A percentile compares a stretch with the other conserved stretches of the same genome.
phyloP scores from a whole-genome alignment of 148 eudicot genomes.

The Drosera capensis region DNA sequence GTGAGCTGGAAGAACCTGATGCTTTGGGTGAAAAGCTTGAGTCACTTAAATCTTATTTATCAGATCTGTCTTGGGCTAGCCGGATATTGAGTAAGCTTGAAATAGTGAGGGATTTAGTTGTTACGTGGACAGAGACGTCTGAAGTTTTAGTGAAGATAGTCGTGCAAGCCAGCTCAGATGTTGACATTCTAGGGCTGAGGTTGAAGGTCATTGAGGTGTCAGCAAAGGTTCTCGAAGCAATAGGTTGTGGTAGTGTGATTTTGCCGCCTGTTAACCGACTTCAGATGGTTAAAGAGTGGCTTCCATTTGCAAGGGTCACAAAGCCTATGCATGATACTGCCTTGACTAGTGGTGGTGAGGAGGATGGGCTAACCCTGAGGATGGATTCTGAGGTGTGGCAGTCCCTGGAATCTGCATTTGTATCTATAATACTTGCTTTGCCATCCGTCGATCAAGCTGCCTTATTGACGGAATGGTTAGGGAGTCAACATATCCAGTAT shows the following conservation, averaged over 20 bases:
- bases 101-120: slow-evolving; percentile 40
- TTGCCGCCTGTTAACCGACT: slow-evolving; percentile 51
- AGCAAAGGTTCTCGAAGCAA: slow-evolving; percentile 57
- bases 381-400: slow-evolving; percentile 69
- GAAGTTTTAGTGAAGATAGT: slow-evolving; percentile 16
- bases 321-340: slow-evolving; percentile 36
- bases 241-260: slow-evolving; percentile 59
- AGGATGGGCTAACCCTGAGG: slow-evolving; percentile 22
- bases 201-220: slow-evolving; percentile 58
- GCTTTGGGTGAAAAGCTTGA: slow-evolving; percentile 13
- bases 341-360: slow-evolving; percentile 20
- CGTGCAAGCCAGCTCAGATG: slow-evolving; percentile 10
- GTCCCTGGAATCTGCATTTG: slow-evolving; percentile 63
- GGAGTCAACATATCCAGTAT: slow-evolving; percentile 38
- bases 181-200: slow-evolving; percentile 24
- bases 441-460: slow-evolving; percentile 69
- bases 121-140: slow-evolving; percentile 49
- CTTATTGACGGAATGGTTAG: slow-evolving; percentile 69
- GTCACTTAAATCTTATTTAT: slow-evolving; percentile 24
- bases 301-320: slow-evolving; percentile 44
- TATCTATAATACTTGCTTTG: slow-evolving; percentile 61
- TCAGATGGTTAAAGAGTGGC: slow-evolving; percentile 66
- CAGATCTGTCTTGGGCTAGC: slow-evolving; percentile 70
- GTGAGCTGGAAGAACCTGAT: slow-evolving; percentile 15
- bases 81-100: slow-evolving; percentile 58